Evolutionary conservation across 2,329 filamentous ascomycete species (phyloP), one percentile per base, ranked within the genome.

Genomic region (Stylonectria norvegica): DNA sequence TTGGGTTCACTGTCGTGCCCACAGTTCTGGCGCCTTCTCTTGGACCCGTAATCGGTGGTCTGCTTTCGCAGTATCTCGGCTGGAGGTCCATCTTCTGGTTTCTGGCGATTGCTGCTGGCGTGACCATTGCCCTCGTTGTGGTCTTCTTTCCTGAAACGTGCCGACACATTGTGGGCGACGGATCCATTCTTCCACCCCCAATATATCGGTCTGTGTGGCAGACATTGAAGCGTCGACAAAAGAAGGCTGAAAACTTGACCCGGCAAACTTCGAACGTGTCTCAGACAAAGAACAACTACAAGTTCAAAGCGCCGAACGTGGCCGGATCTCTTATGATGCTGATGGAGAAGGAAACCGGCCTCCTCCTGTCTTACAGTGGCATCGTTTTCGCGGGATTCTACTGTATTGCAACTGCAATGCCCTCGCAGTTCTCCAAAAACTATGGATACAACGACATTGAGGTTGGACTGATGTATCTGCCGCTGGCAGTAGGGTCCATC

Each of bases 11-110:
- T 17, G 69, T 67, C 15, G 60, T 70, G 15, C 74, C 70, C 2
- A 57, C 63, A 1, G 68, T 80, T 0, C 54, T 83, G 1, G 73
- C 64, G 0, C 70, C 70, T 4, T 63, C 70, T 0, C 38, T 76
- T 3, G 72, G 76, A 0, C 81, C 82, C 0, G 68, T 83, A 9
- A 65, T 83, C 11, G 79, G 80, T 2, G 81, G 79, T 1, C 47
- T 80, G 1, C 63, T 85, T 2, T 67, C 69, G 4, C 66, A 80
- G 33, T 76, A 71, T 34, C 62, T 80, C 1, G 76, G 76, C 1
- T 84, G 80, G 79, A 65, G 72, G 20, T 65, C 69, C 20, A 76
- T 82, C 19, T 84, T 84, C 51, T 83, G 79, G 78, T 79, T 81
- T 39, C 59, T 83, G 10, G 62, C 70, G 9, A 79, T 83, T 7